Evolutionary conservation across 805 yeast genomes (phyloP).

Genomic region (Suhomyces canberraensis): DNA sequence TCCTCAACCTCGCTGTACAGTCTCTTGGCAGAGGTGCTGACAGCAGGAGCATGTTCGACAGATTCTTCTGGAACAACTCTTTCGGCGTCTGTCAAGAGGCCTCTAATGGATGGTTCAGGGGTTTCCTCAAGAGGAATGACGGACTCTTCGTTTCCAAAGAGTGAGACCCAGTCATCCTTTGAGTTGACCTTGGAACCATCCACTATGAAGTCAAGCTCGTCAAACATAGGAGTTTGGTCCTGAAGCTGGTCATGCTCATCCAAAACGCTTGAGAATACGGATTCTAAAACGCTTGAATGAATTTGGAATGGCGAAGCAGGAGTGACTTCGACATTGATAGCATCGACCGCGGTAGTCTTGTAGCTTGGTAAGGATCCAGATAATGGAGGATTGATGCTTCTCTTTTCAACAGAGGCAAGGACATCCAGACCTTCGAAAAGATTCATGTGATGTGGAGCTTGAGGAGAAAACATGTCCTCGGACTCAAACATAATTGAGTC

Average conservation of each 20-base stretch:
- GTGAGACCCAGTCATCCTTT: conserved; percentile 59
- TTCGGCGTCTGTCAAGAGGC: not conserved
- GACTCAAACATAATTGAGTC: conserved; percentile 26
- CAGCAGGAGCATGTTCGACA: not conserved
- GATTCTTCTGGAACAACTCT: not conserved
- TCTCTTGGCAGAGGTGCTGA: conserved; percentile 16
- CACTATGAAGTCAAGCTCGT: conserved; percentile 44
- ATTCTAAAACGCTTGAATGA: conserved; percentile 50
- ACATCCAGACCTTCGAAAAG: conserved; percentile 7
- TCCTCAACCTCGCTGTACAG: conserved; percentile 23
- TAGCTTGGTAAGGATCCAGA: conserved; percentile 7
- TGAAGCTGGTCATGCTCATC: conserved; percentile 30
- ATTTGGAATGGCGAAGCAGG: conserved; percentile 48
- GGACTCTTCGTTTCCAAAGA: conserved; percentile 40
- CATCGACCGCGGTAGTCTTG: not conserved
- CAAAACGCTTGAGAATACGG: conserved; percentile 44
- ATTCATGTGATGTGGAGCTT: conserved; percentile 7
- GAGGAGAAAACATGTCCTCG: conserved; percentile 19
- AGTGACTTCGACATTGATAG: conserved; percentile 6
- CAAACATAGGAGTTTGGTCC: conserved; percentile 60
- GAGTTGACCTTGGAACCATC: conserved; percentile 38
- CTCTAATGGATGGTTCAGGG: conserved; percentile 1
- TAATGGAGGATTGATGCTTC: conserved; percentile 1
- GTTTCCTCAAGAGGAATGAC: conserved; percentile 12
- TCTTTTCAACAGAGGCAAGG: conserved; percentile 3